Base-by-base conservation (phyloP, 192 early-diverging fungal genomes). In the Podila epicladia region DNA sequence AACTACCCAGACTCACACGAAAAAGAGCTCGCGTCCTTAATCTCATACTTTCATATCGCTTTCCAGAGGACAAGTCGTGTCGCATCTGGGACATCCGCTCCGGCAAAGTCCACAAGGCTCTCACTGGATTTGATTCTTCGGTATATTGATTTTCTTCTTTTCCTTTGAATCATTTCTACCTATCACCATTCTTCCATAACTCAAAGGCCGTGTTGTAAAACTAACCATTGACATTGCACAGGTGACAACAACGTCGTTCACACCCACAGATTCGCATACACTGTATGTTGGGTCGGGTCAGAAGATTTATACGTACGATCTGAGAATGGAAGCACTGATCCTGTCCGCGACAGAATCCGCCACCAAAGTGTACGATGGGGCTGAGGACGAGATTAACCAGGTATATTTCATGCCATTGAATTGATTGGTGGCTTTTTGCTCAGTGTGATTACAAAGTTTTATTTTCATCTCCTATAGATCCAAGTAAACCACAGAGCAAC, bases 371-470 rank as follows among this genome's bases (percentile, higher is more conserved):
- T 88, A 85, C 45, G 79, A 82, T 3, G 84, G 82, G 37, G 83
- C 82, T 57, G 69, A 70, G 28, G 87, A 88, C 37, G 87, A 88
- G 62, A 86, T 88, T 62, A 87, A 88, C 32, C 71, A 80, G 41
- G 87, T 85, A 82, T 67, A 33, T 28, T 1, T 2, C 22, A 1
- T n/a, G 64, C 2, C 26, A 41, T 64, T 49, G 3, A 11, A 6
- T 26, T 7, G 5, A 0, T 48, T 12, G 35, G 20, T 5, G 26
- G 5, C 20, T 65, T 65, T 48, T 38, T 48, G 19, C n/a, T 22
- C 49, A 28, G n/a, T 31, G 9, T 33, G 31, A 28, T 65, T 45
- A 15, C 28, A 20, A 13, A 31, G 1, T 3, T 7, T 57, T 26
- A 35, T 9, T 24, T 19, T 32, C 32, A n/a, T 61, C n/a, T 19